phyloP scores from a whole-genome alignment of 2,329 filamentous ascomycete species.

The Fusarium veterinarium region DNA sequence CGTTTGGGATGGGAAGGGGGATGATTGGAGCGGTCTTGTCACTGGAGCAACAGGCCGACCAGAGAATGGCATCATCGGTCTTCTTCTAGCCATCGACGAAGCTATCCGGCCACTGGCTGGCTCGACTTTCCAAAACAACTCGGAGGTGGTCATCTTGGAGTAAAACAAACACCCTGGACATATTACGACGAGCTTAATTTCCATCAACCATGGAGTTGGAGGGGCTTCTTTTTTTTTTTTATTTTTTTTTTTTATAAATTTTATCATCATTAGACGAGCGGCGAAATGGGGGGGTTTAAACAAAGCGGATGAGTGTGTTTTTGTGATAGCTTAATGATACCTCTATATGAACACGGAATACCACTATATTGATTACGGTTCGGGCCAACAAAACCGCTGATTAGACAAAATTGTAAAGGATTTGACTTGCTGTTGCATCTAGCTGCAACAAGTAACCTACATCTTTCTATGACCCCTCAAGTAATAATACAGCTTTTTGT shows the following conservation, averaged over 20 bases:
- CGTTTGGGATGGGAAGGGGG: conserved; percentile 59
- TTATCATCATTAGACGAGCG: conserved; percentile 22
- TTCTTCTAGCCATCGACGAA: conserved; percentile 62
- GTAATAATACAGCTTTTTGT: conserved; percentile 27
- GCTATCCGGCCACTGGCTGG: conserved; percentile 52
- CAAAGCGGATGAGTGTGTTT: conserved; percentile 40
- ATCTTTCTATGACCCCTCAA: conserved; percentile 8
- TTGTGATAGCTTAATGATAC: conserved; percentile 49
- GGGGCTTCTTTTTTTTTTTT: not conserved
- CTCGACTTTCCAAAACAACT: conserved; percentile 1
- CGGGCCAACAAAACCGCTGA: not conserved
- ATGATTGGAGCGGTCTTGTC: conserved; percentile 61
- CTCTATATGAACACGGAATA: conserved; percentile 43
- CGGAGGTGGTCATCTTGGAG: conserved; percentile 40
- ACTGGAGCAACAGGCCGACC: conserved; percentile 59
- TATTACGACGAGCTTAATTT: conserved; percentile 16
- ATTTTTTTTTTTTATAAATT: not conserved
- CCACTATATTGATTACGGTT: conserved; percentile 5
- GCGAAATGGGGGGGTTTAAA: conserved; percentile 36
- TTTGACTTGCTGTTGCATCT: not conserved
- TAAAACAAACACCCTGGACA: conserved; percentile 10
- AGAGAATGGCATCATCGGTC: conserved; percentile 55
- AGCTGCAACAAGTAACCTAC: not conserved
- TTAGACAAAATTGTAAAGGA: not conserved
- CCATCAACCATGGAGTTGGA: conserved; percentile 30